phyloP scores from a whole-genome alignment of 306 rosid genomes.

The Cajanus cajan region DNA sequence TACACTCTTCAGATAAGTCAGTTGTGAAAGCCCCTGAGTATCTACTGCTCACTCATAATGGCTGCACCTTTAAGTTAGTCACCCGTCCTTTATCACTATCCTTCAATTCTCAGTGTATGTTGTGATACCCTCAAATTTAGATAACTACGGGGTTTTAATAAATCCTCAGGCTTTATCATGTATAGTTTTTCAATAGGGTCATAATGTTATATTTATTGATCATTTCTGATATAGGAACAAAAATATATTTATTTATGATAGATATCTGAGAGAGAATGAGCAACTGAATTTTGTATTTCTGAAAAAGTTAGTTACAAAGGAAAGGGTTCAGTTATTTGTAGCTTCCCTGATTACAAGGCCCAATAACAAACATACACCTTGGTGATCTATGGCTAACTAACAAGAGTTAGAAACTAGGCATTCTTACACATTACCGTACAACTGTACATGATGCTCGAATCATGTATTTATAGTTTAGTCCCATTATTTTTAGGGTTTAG shows the following conservation, averaged over 20 bases:
- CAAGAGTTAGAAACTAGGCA: not conserved
- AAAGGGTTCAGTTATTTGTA: not conserved
- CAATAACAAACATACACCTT: not conserved
- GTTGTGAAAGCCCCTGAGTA: slow-evolving; percentile 85
- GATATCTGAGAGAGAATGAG: not conserved
- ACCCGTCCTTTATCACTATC: slow-evolving; percentile 27
- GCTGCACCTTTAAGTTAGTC: slow-evolving; percentile 90
- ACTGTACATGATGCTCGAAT: not conserved
- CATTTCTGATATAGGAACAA: not conserved
- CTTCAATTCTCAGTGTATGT: not conserved
- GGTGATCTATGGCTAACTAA: not conserved
- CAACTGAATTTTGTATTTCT: not conserved
- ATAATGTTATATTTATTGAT: not conserved
- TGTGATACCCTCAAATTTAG: not conserved
- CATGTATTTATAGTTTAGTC: no score
- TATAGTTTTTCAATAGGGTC: not conserved
- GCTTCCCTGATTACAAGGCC: not conserved
- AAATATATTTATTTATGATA: not conserved
- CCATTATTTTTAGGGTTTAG: no score
- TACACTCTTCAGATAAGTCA: slow-evolving; percentile 64
- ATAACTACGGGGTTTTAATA: not conserved
- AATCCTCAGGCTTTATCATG: slow-evolving; percentile 13
- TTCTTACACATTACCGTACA: not conserved
- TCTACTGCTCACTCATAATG: slow-evolving; percentile 88
- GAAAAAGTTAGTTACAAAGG: not conserved